Evolutionary conservation across 179 eudicot genomes (phyloP), one percentile per base, ranked within the genome.

Genomic region (Amaranthus tricolor): DNA sequence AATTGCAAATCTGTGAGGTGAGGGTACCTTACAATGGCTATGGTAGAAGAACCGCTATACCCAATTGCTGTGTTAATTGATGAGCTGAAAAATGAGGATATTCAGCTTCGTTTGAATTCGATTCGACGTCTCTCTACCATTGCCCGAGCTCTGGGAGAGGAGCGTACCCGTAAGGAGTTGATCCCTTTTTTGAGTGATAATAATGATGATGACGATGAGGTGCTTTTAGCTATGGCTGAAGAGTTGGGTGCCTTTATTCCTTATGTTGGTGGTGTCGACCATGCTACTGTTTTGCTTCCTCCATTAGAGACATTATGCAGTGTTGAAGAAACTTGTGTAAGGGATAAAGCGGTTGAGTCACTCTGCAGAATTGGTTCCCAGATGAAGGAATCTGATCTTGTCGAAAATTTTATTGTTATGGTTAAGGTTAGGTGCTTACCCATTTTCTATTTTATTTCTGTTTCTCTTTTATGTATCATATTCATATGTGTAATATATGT

Each of bases 101-200:
- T 95, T 70, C 97, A 93, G 68, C 85, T 95, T 59, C 82, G 99
- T 16, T 79, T 95, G 78, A 95, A 92, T 73, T 95, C 99, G 7
- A 95, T 95, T 73, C 87, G 99, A 65, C 84, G 89, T 71, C 77
- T 95, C 0, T 89, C 96, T 16, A 92, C 99, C 5, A 95, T 95
- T 68, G 97, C 99, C 2, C 93, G 99, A 57, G 97, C 97, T 13
- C 89, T 94, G 63, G 97, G 99, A 12, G 99, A 93, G 81, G 99
- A 92, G 70, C 83, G 99, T 13, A 91, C 97, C 0, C 74, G 99
- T 14, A 95, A 88, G 84, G 99, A 95, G 78, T 76, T 95, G 78
- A 95, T 95, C 51, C 99, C 99, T 0, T 95, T 95, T 79, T 72
- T 95, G 69, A 88, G 93, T 9, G 97, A 93, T 76, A 77, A 89